These are phyloP conservation scores for Hypoxylon sp. DNA, from an alignment of 2,329 filamentous ascomycete genomes.

Conservation along the genomic window DNA sequence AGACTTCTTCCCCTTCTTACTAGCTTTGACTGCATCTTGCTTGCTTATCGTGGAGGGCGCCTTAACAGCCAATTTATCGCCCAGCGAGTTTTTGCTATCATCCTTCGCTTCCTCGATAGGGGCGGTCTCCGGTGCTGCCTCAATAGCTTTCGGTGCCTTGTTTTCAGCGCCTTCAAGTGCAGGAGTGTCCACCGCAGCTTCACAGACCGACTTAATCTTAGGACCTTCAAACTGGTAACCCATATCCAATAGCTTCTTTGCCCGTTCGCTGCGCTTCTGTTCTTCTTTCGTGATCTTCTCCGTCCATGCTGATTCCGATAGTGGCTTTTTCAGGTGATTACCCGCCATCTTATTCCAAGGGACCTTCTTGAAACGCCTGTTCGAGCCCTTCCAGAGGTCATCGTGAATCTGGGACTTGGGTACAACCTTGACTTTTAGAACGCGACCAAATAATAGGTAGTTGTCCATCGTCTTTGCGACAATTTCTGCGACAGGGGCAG, in stretches of 20 bases:
- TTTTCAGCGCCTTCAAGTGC: conserved; percentile 57
- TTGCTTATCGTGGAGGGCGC: conserved; percentile 55
- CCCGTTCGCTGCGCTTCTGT: conserved; percentile 76
- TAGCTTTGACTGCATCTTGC: conserved; percentile 46
- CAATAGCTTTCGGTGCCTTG: conserved; percentile 58
- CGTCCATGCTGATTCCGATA: conserved; percentile 83
- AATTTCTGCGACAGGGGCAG: conserved; percentile 84
- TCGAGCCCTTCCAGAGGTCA: conserved; percentile 90
- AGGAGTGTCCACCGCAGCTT: conserved; percentile 56
- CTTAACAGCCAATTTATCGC: conserved; percentile 49
- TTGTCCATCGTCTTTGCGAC: conserved; percentile 88
- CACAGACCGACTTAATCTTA: conserved; percentile 72
- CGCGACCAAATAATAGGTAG: conserved; percentile 94
- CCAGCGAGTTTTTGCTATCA: conserved; percentile 40
- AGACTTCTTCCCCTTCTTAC: conserved; percentile 55
- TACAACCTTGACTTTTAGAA: conserved; percentile 88
- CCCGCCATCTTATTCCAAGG: conserved; percentile 91
- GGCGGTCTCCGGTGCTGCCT: conserved; percentile 55
- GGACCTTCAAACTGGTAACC: conserved; percentile 89
- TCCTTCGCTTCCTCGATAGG: conserved; percentile 46
- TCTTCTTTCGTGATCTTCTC: conserved; percentile 81
- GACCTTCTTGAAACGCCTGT: conserved; percentile 88
- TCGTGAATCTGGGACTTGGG: conserved; percentile 83
- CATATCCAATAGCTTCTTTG: conserved; percentile 81
- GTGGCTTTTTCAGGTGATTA: conserved; percentile 79